These are phyloP conservation scores for Nakazawaea molendinolei DNA, from an alignment of 805 yeast species.

Conservation along the genomic window DNA sequence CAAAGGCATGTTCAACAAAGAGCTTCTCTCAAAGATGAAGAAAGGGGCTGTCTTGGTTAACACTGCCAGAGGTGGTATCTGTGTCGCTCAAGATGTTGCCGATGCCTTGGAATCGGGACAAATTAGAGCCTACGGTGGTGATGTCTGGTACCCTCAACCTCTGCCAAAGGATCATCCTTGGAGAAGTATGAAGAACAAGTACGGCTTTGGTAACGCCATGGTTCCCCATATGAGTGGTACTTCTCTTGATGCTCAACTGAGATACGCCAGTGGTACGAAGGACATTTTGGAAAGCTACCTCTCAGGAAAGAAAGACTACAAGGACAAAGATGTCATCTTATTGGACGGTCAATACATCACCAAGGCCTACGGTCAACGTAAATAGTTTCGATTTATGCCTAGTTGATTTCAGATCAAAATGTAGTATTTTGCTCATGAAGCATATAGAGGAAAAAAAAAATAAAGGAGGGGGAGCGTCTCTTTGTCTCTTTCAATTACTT, in stretches of 20 bases:
- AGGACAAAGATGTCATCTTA: constrained; percentile 71
- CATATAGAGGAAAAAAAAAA: background rate
- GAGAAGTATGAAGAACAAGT: constrained; percentile 60
- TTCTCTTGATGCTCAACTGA: constrained; percentile 69
- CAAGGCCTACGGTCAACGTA: constrained; percentile 57
- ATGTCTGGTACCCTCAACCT: constrained; percentile 83
- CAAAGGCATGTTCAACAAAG: constrained; percentile 59
- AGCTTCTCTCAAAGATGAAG: constrained; percentile 61
- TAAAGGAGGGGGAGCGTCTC: too few species aligned
- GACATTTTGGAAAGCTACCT: constrained; percentile 59
- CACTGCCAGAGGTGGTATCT: constrained; percentile 80
- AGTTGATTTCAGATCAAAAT: too few species aligned
- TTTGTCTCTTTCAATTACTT: too few species aligned
- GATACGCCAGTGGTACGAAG: constrained; percentile 68
- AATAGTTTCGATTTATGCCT: too few species aligned
- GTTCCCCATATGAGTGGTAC: constrained; percentile 80
- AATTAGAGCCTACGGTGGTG: constrained; percentile 77
- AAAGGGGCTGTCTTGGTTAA: constrained; percentile 68
- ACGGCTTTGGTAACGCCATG: constrained; percentile 78
- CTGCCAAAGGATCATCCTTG: constrained; percentile 75
- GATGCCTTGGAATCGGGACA: constrained; percentile 66
- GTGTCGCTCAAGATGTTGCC: constrained; percentile 67
- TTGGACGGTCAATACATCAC: constrained; percentile 69
- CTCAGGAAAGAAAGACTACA: constrained; percentile 55
- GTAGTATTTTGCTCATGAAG: too few species aligned